Base-by-base conservation (phyloP, 768 basidiomycete genomes). In the Pleurotus eryngii region DNA sequence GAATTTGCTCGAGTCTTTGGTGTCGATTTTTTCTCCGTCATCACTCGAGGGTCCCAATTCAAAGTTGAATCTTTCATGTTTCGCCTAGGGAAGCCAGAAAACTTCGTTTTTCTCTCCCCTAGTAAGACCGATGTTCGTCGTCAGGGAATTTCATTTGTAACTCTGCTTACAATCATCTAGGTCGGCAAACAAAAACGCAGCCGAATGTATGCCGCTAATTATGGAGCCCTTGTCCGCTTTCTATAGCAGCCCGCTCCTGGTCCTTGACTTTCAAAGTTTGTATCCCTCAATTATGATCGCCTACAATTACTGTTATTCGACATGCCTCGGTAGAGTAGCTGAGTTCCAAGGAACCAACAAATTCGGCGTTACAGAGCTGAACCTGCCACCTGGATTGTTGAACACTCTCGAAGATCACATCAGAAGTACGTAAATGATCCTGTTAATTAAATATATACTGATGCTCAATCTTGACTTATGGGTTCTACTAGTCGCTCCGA, bases 21-120 rank as follows among this genome's bases (percentile, higher is more conserved):
- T 0, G 88, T 99, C 45, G 97, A 99, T 71, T 98, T 98, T 68
- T 92, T 88, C 67, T 97, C 95, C 3, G 95, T 98, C 30, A 83
- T 97, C 60, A 94, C 85, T 59, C 85, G 97, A 30, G 97, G 97
- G 0, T 97, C 95, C 0, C 97, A 99, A 65, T 98, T 94, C 78
- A 99, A 98, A 73, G 97, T 98, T 24, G 97, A 99, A 74, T 95
- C 95, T 0, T 96, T 99, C 74, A 89, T 99, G 89, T 95, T 97
- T 70, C 86, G 95, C 17, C 94, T 98, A 48, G 91, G 92, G 15
- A 98, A 98, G 70, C 95, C 97, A 0, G 97, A 98, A 68, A 90
- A 81, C 61, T 95, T 95, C 62, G 82, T 98, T 18, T 75, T 99
- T 4, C 74, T 96, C 11, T 98, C 96, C 0, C 97, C 97, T 0